Evolutionary conservation across 192 early-diverging fungal genomes (phyloP).

Genomic region (Phycomyces nitens): DNA sequence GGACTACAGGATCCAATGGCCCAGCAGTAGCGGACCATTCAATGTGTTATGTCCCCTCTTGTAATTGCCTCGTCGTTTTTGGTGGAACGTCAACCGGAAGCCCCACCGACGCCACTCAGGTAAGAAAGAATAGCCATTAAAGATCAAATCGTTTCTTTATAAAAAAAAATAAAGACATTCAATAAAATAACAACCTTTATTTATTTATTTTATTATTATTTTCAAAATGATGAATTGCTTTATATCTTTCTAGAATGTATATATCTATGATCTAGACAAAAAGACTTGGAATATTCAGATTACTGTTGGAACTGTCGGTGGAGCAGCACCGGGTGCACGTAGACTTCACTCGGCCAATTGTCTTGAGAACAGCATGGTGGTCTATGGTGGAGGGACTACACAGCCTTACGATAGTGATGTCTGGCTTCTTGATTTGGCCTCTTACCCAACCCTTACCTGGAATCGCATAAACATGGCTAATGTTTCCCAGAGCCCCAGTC

Average conservation of each 20-base stretch:
- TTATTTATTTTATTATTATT: slow-evolving; percentile 1
- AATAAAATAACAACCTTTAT: neutral
- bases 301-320: slow-evolving; percentile 35
- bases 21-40: slow-evolving; percentile 30
- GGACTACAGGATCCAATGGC: slow-evolving; percentile 28
- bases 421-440: slow-evolving; percentile 44
- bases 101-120: slow-evolving; percentile 41
- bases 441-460: slow-evolving; percentile 33
- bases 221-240: neutral
- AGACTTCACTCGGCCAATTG: slow-evolving; percentile 66
- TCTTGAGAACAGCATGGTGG: slow-evolving; percentile 60
- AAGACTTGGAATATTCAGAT: slow-evolving; percentile 53
- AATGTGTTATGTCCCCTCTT: slow-evolving; percentile 32
- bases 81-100: slow-evolving; percentile 57
- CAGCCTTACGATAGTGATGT: slow-evolving; percentile 46
- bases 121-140: neutral
- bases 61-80: slow-evolving; percentile 58
- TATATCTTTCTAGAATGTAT: slow-evolving; percentile 5
- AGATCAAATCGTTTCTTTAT: neutral
- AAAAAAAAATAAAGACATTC: neutral
- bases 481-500: slow-evolving; percentile 42
- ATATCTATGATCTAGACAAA: slow-evolving; percentile 40
- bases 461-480: slow-evolving; percentile 30
- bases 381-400: slow-evolving; percentile 61
- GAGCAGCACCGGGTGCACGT: slow-evolving; percentile 48